Evolutionary conservation across 371 early-diverging fungal genomes (phyloP), one percentile per base, ranked within the genome.

Genomic region (Zychaea mexicana): DNA sequence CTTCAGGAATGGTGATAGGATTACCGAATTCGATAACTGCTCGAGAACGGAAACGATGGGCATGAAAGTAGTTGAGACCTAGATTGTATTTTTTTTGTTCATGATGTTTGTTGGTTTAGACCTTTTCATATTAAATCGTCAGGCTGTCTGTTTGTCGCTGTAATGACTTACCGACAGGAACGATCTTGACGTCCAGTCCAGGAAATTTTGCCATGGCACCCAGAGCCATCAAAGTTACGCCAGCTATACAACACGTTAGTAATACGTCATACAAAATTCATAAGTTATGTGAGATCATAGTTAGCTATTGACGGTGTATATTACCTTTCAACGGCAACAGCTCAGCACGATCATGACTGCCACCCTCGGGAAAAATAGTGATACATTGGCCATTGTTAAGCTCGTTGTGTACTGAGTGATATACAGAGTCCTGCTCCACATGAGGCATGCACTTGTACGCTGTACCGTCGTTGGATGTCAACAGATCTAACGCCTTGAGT

Each of bases 291-390:
- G n/a, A n/a, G 15, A 15, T 15, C 13, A 42, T 42, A 12, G n/a
- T 42, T 42, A 3, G 10, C 39, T 8, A 15, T 39, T 47, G 38
- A 7, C 38, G 15, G 1, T 24, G 22, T 4, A 8, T 22, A 22
- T 52, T 64, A 85, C 86, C 86, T 85, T 96, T 97, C 57, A 97
- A 77, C n/a, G 97, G 97, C 60, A 97, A 73, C 85, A 97, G 86
- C 62, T 95, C 91, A 13, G 93, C 83, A 33, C 96, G 92, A 69
- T 97, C 97, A 74, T 97, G 97, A 62, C 91, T 91, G 8, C 97
- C 96, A 42, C 97, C 96, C 68, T 96, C 97, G 2, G 97, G 97
- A 72, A 97, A 97, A 61, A 97, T 97, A 13, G 96, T 96, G 17
- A 97, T 86, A 67, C 94, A 92, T 26, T 87, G 86, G 26, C 93